Base-by-base conservation (phyloP, 176 grass and related monocot genomes). In the Aegilops sharonensis region DNA sequence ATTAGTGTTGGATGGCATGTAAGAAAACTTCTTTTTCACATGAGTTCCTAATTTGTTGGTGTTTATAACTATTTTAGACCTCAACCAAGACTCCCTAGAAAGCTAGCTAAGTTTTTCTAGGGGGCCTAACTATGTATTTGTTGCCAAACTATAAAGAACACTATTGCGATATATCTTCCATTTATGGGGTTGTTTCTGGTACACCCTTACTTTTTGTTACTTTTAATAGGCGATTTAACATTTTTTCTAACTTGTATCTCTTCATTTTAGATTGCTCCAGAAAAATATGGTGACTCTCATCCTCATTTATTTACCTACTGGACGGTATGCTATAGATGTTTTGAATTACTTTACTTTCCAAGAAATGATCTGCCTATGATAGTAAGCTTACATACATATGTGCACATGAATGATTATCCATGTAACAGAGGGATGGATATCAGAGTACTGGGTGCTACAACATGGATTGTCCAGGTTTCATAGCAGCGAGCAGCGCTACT, bases 381-480 rank as follows among this genome's bases (percentile, higher is more conserved):
- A 4, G 15, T 68, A 36, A 68, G 17, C 25, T 2, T 32, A 20
- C 15, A 35, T 18, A 68, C 8, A 68, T 6, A 68, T 68, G 14
- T 35, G 1, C 1, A 3, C 31, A 36, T 18, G 31, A 32, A 68
- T 68, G 64, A 67, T 67, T 31, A 67, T 68, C 31, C 7, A 32
- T 67, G 64, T 67, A 67, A 67, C 15, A 68, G 66, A 68, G 31
- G 66, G 66, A 35, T 68, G 66, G 66, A 68, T 36, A 68, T 68
- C 5, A 30, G 3, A 47, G 13, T 20, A 79, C 35, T 4, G 78
- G 78, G 36, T 80, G 78, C 78, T 80, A 20, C 7, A 80, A 80
- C 24, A 47, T 65, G 78, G 78, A 80, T 9, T 80, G 59, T 23
- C 78, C 78, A 3, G 78, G 78, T 80, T 80, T 80, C 14, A 24